Evolutionary conservation across 495 filamentous ascomycete genomes (phyloP), one percentile per base, ranked within the genome.

Genomic region (Diplogelasinospora grovesii): DNA sequence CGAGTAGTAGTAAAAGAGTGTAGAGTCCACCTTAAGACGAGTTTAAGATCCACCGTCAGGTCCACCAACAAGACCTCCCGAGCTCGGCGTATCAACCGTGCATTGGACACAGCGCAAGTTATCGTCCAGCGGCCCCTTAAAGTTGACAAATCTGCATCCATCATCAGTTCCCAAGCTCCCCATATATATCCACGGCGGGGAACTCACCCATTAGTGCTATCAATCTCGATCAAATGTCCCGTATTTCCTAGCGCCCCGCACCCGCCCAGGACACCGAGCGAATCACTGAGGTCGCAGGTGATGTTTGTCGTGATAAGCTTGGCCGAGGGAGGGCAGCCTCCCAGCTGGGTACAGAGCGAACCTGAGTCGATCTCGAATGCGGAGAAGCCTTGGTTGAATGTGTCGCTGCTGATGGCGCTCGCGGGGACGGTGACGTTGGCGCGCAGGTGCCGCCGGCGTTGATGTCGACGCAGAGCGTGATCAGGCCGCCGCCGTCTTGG

Each of bases 381-480:
- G 1, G 40, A 43, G 23, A 43, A 34, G 30, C 40, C 31, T 13
- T 36, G 30, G 9, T n/a, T 9, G 22, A 36, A 9, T 8, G 30
- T 21, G 31, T n/a, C 28, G 30, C 22, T 43, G 22, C 22, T 35
- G 39, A 43, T 36, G 40, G 40, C 40, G 14, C 29, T 32, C 2
- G 40, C 34, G 1, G 40, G 40, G 40, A 43, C 36, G 30, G 22
- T 34, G 30, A 36, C 40, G 22, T 43, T 22, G 13, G 40, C 40
- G 40, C 40, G n/a, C n/a, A 43, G 22, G 7, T 9, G 22, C 40
- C 40, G 23, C 40, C 40, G 21, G 31, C 31, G 23, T 43, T 18
- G 22, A 43, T 28, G 40, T 43, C 40, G 22, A 19, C 18, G 40
- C 40, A 43, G 23, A 43, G 40, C 14, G 30, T 30, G 31, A 43